Conservation (phyloP, 2,329 filamentous ascomycete species). For the Talaromyces pinophilus region DNA sequence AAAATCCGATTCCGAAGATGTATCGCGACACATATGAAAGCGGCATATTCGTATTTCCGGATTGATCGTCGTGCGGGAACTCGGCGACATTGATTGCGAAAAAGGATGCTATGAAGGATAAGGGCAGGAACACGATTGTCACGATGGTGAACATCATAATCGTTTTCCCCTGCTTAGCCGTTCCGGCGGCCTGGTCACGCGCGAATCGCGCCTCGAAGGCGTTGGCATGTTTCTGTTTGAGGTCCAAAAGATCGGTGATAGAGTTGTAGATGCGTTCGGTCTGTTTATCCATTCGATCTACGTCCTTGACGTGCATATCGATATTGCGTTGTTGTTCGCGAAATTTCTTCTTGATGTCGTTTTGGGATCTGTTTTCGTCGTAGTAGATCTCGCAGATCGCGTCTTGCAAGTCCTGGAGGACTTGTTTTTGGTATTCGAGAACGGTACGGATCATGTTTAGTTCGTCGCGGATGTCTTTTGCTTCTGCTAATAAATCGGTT, state of each 20-base stretch:
- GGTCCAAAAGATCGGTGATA: slow-evolving; percentile 63
- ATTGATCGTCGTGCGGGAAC: slow-evolving; percentile 42
- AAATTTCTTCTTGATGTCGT: slow-evolving; percentile 57
- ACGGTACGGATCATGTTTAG: slow-evolving; percentile 60
- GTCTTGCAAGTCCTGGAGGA: slow-evolving; percentile 39
- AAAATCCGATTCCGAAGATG: slow-evolving; percentile 58
- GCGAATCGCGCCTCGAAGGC: slow-evolving; percentile 63
- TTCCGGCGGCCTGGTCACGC: slow-evolving; percentile 61
- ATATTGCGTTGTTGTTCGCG: slow-evolving; percentile 60
- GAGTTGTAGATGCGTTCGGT: slow-evolving; percentile 61
- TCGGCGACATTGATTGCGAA: slow-evolving; percentile 58
- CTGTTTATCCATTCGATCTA: slow-evolving; percentile 65
- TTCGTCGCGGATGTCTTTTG: slow-evolving; percentile 68
- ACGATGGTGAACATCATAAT: slow-evolving; percentile 63
- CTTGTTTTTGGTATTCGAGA: slow-evolving; percentile 42
- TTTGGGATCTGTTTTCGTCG: slow-evolving; percentile 40
- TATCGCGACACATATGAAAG: slow-evolving; percentile 57
- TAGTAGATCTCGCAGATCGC: slow-evolving; percentile 40
- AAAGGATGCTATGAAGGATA: slow-evolving; percentile 58
- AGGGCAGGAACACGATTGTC: slow-evolving; percentile 59
- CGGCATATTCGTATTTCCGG: slow-evolving; percentile 40
- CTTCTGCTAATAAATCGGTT: slow-evolving; percentile 62
- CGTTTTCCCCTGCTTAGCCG: slow-evolving; percentile 58
- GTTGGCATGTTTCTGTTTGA: slow-evolving; percentile 71
- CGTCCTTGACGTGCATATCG: slow-evolving; percentile 60